phyloP scores from a whole-genome alignment of 257 asterid species.

The Solanum pinnatisectum region DNA sequence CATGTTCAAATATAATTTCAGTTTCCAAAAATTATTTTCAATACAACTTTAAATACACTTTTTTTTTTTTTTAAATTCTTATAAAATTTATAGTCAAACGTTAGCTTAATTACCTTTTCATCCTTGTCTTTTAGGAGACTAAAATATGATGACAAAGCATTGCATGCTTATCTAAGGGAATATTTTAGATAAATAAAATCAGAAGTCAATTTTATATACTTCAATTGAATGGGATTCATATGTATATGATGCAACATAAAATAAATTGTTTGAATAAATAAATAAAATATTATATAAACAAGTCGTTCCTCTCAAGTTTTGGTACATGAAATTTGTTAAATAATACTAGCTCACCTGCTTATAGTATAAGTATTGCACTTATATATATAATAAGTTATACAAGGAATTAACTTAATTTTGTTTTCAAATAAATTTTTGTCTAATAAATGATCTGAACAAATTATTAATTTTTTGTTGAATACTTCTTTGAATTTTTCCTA shows the following conservation, averaged over 20 bases:
- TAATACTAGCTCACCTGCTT: not conserved
- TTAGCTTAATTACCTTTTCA: not conserved
- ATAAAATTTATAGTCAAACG: not conserved
- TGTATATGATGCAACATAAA: not conserved
- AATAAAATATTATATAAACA: not conserved
- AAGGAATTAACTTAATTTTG: not conserved
- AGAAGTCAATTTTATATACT: not conserved
- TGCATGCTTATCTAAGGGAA: not conserved
- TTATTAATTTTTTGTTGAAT: not conserved
- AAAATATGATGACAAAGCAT: not conserved
- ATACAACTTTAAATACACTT: not conserved
- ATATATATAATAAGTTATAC: no score
- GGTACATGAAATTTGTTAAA: not conserved
- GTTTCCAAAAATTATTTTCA: not conserved
- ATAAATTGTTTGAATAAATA: not conserved
- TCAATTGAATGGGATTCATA: not conserved
- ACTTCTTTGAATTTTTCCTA: not conserved
- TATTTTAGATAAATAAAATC: not conserved
- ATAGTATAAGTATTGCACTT: not conserved
- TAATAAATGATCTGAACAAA: not conserved
- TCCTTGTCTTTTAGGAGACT: not conserved
- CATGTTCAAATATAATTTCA: not conserved
- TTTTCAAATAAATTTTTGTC: not conserved
- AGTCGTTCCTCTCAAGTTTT: not conserved
- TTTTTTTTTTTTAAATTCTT: accelerated